Evolutionary conservation across 2,329 filamentous ascomycete species (phyloP), one percentile per base, ranked within the genome.

Genomic region (Trichoderma atroviride): DNA sequence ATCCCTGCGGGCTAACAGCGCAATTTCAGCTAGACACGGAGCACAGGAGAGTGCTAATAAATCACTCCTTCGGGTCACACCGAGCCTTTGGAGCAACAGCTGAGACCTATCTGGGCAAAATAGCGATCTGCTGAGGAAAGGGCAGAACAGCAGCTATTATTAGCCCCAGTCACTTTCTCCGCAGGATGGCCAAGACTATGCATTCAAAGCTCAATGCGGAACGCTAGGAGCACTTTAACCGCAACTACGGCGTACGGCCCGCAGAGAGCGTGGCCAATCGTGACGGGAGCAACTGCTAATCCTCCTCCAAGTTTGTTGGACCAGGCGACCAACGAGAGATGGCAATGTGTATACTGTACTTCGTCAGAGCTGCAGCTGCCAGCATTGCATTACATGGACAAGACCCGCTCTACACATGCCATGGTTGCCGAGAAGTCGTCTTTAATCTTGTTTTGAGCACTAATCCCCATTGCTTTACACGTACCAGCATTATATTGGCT

Each of bases 161-260:
- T 64, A 56, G 61, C 37, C 37, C 62, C 62, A 7, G 37, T 57
- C 62, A 37, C 33, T 50, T 16, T 57, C 62, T 65, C 53, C 52
- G 53, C 53, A 65, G 62, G 27, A 65, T 57, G 62, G 47, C 24
- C 62, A 65, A 57, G 62, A 57, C 62, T 65, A 65, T 65, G 62
- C 62, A 65, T 31, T 19, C 19, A 56, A 66, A 66, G 58, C 63
- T 55, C 24, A 66, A 66, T 59, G 27, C 40, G 63, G 63, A 59
- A 66, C 13, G 47, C 63, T 47, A 50, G 52, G 37, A 59, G 27
- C 63, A 59, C 40, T 37, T 66, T 66, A 66, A 66, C 63, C 63
- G 55, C 63, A 66, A 58, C 63, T 66, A 66, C 57, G 55, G 55
- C 57, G 53, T 58, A 59, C 63, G 55, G 63, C 63, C 63, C 63